A percentile compares a stretch with the other conserved stretches of the same genome.
phyloP scores from a whole-genome alignment of 352 stramenopile genomes.

The Globisporangium rhizosaccharum region DNA sequence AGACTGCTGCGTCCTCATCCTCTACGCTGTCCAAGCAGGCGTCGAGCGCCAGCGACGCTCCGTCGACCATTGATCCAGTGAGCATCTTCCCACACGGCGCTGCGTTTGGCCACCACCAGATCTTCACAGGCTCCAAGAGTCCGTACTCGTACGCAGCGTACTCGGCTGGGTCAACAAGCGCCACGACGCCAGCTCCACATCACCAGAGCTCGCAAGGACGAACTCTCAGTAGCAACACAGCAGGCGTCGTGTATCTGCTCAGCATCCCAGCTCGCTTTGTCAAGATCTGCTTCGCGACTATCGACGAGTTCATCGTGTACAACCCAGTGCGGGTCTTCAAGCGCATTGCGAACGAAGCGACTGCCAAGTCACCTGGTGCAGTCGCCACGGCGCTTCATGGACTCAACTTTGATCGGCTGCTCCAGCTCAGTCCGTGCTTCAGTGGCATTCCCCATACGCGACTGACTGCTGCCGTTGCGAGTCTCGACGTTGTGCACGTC shows the following conservation, averaged over 20 bases:
- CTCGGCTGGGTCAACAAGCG: constrained; percentile 3
- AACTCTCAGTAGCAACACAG: too few relatives aligned
- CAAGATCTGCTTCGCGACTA: constrained; percentile 17
- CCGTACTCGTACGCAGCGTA: constrained; percentile 36
- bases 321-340: constrained; percentile 33
- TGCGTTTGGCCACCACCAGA: constrained; percentile 36
- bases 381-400: constrained; percentile 2
- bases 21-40: neutral
- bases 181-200: neutral
- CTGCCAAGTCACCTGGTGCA: neutral
- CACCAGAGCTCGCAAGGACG: too few relatives aligned
- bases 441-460: constrained; percentile 20
- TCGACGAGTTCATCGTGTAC: constrained; percentile 36
- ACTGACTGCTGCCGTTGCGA: constrained; percentile 6
- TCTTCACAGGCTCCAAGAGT: constrained; percentile 29
- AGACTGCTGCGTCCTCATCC: too few relatives aligned
- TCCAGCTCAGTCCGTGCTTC: constrained; percentile 16
- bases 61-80: constrained; percentile 20
- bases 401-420: constrained; percentile 17
- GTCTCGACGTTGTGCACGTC: constrained; percentile 16
- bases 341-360: constrained; percentile 16
- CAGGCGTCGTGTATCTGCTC: constrained; percentile 17
- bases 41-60: too few relatives aligned
- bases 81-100: constrained; percentile 30
- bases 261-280: constrained; percentile 24